Evolutionary conservation across 2,329 filamentous ascomycete species (phyloP).

Genomic region (Cytospora paraplurivora): DNA sequence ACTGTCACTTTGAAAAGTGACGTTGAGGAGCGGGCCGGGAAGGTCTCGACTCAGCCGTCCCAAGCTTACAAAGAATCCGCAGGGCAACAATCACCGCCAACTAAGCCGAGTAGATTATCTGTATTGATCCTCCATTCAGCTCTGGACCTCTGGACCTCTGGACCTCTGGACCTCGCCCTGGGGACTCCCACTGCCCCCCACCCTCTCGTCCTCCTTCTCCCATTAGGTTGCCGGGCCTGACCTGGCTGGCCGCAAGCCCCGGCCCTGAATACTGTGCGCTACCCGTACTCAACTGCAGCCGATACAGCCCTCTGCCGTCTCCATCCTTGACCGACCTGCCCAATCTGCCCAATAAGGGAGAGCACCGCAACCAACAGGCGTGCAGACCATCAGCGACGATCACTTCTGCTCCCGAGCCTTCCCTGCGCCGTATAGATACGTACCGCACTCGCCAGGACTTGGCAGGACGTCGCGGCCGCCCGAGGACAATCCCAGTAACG

Average conservation of each 20-base stretch:
- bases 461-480: constrained; percentile 22
- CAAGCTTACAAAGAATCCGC: no score
- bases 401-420: constrained; percentile 2
- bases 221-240: not conserved
- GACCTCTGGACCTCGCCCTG: not conserved
- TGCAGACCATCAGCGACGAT: constrained; percentile 2
- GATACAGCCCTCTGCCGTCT: not conserved
- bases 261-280: not conserved
- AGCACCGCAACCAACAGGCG: constrained; percentile 1
- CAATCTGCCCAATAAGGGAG: constrained; percentile 1
- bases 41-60: constrained; percentile 1
- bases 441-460: constrained; percentile 17
- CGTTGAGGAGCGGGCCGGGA: constrained; percentile 2
- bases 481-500: constrained; percentile 8
- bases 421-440: constrained; percentile 6
- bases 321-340: not conserved
- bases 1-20: not conserved
- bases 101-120: not conserved
- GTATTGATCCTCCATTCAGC: not conserved
- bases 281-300: not conserved
- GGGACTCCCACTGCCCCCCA: not conserved
- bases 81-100: not conserved
- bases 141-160: not conserved
- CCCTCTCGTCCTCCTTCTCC: not conserved
- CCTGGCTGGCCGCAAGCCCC: not conserved